These are phyloP conservation scores for Annulohypoxylon moriforme DNA, from an alignment of 495 filamentous ascomycete genomes.

Conservation along the genomic window DNA sequence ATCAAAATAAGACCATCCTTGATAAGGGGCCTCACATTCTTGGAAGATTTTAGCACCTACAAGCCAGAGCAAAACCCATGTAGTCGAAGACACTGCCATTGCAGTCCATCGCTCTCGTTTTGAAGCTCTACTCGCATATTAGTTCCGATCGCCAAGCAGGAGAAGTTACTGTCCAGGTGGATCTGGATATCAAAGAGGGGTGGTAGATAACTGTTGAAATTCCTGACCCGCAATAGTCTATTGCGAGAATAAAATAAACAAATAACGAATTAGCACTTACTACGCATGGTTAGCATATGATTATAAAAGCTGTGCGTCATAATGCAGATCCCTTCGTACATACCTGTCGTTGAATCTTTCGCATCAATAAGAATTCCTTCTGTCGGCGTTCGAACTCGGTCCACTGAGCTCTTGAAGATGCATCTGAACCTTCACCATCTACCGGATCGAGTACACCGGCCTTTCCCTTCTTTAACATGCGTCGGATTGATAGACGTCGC, in stretches of 20 bases:
- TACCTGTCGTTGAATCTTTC: conserved; percentile 73
- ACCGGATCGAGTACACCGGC: conserved; percentile 64
- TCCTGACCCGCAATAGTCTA: no score
- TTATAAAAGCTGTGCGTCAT: background rate
- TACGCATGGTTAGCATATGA: conserved; percentile 26
- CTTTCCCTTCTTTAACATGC: conserved; percentile 60
- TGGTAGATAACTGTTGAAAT: background rate
- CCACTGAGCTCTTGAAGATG: conserved; percentile 10
- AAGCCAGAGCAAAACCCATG: conserved; percentile 82
- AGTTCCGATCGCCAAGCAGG: background rate
- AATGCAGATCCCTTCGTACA: background rate
- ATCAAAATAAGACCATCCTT: conserved; percentile 82
- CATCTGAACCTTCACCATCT: conserved; percentile 42
- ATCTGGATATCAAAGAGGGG: background rate
- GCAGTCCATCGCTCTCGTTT: conserved; percentile 74
- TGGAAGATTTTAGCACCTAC: conserved; percentile 80
- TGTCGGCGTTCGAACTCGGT: conserved; percentile 71
- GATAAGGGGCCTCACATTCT: conserved; percentile 55
- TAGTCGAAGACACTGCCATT: conserved; percentile 68
- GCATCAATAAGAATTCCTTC: conserved; percentile 86
- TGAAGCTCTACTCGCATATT: conserved; percentile 55
- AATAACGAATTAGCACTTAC: conserved; percentile 21
- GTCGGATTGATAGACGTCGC: conserved; percentile 65
- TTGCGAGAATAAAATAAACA: background rate
- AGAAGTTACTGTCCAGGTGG: background rate